Percentiles rank a stretch among this genome's conserved stretches.
These are phyloP conservation scores for Pugionium dolabratum DNA, from an alignment of 345 rosid genomes.

Conservation along the genomic window DNA sequence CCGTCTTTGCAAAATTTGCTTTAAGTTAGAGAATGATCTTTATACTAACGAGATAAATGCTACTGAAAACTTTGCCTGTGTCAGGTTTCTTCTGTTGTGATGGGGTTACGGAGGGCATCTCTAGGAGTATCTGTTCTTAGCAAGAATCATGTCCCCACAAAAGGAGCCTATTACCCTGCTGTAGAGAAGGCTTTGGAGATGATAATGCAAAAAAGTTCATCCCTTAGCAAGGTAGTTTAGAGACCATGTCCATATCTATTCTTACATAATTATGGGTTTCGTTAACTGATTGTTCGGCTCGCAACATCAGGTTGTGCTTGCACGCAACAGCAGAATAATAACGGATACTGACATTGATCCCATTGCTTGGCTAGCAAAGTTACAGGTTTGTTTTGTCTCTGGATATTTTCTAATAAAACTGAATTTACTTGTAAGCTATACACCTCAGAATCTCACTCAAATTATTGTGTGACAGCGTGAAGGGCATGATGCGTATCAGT, in stretches of 20 bases:
- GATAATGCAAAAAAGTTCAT: conserved; percentile 52
- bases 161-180: conserved; percentile 60
- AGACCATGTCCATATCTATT: not conserved
- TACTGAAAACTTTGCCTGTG: too few species aligned
- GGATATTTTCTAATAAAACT: not conserved
- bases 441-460: conserved; percentile 5
- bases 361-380: conserved; percentile 71
- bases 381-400: conserved; percentile 55
- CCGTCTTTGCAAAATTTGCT: not conserved
- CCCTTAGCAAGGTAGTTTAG: conserved; percentile 59
- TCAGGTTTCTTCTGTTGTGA: conserved; percentile 62
- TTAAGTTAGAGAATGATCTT: not conserved
- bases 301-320: conserved; percentile 51
- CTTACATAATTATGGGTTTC: conserved; percentile 1
- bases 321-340: conserved; percentile 57
- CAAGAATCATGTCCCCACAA: conserved; percentile 59
- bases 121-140: conserved; percentile 55
- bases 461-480: conserved; percentile 51
- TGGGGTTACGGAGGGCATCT: conserved; percentile 47
- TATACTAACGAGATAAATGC: not conserved
- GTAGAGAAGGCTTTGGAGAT: conserved; percentile 66
- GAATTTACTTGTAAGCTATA: not conserved
- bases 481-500: conserved; percentile 87
- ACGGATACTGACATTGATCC: conserved; percentile 75
- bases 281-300: conserved; percentile 43